Evolutionary conservation across 2,329 filamentous ascomycete genomes (phyloP).

Genomic region (Zopfia rhizophila): DNA sequence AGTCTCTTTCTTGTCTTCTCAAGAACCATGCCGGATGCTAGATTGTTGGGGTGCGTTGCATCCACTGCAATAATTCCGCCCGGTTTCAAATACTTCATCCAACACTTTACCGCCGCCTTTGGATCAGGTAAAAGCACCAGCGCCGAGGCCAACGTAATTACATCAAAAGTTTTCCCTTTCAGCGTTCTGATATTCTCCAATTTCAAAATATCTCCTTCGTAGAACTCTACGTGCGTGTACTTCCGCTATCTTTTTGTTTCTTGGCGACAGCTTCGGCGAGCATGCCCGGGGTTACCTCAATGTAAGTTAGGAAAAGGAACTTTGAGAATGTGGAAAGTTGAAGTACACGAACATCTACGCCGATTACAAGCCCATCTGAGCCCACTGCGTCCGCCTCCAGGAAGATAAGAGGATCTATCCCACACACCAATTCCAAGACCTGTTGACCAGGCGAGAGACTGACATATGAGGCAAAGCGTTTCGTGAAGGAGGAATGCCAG

Average conservation of each 20-base stretch:
- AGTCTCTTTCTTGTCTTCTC: conserved; percentile 49
- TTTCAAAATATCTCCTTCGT: conserved; percentile 51
- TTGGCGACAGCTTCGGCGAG: conserved; percentile 49
- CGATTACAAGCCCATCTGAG: conserved; percentile 48
- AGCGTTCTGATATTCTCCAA: conserved; percentile 39
- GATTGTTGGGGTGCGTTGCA: conserved; percentile 51
- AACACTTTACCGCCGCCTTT: conserved; percentile 48
- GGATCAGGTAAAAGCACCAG: conserved; percentile 55
- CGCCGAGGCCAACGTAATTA: conserved; percentile 54
- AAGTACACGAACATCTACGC: conserved; percentile 52
- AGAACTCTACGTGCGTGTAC: conserved; percentile 46
- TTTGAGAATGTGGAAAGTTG: conserved; percentile 36
- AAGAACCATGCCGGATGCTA: conserved; percentile 49
- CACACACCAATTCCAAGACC: conserved; percentile 59
- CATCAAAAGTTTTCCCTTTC: conserved; percentile 40
- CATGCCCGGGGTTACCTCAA: conserved; percentile 55
- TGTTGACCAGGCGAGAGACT: conserved; percentile 48
- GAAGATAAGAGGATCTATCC: conserved; percentile 57
- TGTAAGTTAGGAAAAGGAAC: conserved; percentile 3
- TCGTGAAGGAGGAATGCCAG: conserved; percentile 55
- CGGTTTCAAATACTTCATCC: conserved; percentile 52
- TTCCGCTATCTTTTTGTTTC: conserved; percentile 33
- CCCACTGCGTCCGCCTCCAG: conserved; percentile 53
- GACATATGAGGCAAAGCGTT: conserved; percentile 48
- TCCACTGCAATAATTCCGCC: conserved; percentile 53